phyloP scores from a whole-genome alignment of 192 early-diverging fungal species.

The Geranomyces variabilis region DNA sequence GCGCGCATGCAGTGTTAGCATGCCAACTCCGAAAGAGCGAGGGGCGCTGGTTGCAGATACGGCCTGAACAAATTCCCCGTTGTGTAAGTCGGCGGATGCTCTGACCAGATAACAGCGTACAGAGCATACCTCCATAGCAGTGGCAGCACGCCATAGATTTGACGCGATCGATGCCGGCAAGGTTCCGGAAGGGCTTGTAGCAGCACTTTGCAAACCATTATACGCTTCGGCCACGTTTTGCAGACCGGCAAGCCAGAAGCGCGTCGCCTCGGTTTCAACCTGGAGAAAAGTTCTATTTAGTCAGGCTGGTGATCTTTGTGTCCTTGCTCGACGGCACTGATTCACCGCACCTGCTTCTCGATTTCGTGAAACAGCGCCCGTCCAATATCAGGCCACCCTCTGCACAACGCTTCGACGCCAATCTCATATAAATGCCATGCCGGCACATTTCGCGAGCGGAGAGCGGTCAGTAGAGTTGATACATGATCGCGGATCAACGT shows the following conservation, averaged over 20 bases:
- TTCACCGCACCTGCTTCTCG: neutral
- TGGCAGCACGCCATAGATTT: constrained; percentile 1
- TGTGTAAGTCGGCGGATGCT: neutral
- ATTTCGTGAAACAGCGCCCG: constrained; percentile 1
- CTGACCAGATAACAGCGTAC: neutral
- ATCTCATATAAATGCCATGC: constrained; percentile 13
- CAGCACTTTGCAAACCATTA: neutral
- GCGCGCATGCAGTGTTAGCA: constrained; percentile 2
- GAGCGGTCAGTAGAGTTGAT: neutral
- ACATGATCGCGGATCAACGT: neutral
- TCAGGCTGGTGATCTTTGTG: neutral
- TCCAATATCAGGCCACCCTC: neutral
- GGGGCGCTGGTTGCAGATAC: neutral
- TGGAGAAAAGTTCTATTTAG: neutral
- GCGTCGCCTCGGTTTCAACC: neutral
- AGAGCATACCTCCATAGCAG: neutral
- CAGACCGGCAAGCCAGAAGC: constrained; percentile 11
- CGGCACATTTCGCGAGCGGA: neutral
- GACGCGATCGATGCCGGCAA: neutral
- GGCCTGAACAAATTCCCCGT: neutral
- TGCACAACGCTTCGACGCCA: neutral
- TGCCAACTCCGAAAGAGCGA: neutral
- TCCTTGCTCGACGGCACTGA: neutral
- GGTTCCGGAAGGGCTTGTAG: neutral
- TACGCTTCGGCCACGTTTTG: constrained; percentile 16